Base-by-base conservation (phyloP, 2,329 filamentous ascomycete species). In the Beauveria medogensis region DNA sequence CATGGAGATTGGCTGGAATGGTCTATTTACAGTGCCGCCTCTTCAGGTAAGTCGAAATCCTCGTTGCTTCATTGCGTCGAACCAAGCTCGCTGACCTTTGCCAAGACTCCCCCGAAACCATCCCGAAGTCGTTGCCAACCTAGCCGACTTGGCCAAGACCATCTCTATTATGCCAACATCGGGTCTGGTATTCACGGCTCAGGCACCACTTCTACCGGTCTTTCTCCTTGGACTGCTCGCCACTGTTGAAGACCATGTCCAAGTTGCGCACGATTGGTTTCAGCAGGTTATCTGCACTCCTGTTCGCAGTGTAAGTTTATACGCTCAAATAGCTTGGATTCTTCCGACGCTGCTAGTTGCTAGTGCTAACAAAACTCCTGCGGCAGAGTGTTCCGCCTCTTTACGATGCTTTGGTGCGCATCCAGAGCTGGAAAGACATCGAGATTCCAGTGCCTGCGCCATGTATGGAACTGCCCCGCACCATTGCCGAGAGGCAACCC, bases 111-210 rank as follows among this genome's bases (percentile, higher is more conserved):
- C 75, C 44, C 70, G 75, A 22, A 71, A 70, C n/a, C 73, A 77
- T 41, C 66, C 68, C 0, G 68, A 70, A 0, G 72, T 77, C 14
- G 20, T 76, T 10, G 40, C 61, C 20, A 71, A 70, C 22, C 34
- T 76, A 14, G 44, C 58, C 0, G 69, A 75, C 40, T 66, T 77
- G n/a, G 71, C 71, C 6, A 68, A 63, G 59, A 75, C 74, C 55
- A 75, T 77, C 20, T 65, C 64, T 3, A 71, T 75, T 8, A 75
- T 77, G 74, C 75, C 75, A 2, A 77, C 75, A 2, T 75, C 73
- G 4, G 75, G 75, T 7, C 66, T 66, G 22, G 66, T 73, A 3
- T 77, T 77, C 54, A 77, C 75, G 9, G 74, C 75, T 1, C 75
- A 77, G 55, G 74, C 75, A 7, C 75, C 75, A 5, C 66, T 77